phyloP scores from a whole-genome alignment of 163 green algal species.

The Scenedesmus sp. region DNA sequence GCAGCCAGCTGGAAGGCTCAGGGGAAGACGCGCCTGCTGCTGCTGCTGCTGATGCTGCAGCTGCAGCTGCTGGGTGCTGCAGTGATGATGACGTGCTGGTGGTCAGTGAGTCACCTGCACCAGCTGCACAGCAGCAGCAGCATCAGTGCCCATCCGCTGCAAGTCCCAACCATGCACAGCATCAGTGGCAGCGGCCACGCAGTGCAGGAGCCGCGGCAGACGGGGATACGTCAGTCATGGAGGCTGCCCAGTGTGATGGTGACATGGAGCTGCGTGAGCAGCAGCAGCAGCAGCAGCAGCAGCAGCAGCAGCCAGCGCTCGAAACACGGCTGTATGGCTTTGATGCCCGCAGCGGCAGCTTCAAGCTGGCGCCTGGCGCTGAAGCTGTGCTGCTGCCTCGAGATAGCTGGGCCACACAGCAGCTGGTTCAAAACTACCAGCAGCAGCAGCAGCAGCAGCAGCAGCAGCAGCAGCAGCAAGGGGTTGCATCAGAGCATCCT shows the following conservation, averaged over 20 bases:
- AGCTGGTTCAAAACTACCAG: conserved; percentile 11
- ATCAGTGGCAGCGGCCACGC: not conserved
- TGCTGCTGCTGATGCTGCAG: not conserved
- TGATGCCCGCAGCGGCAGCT: not conserved
- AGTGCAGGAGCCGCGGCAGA: not conserved
- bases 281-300: not conserved
- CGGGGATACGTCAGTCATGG: too few relatives aligned
- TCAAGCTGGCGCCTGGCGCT: not conserved
- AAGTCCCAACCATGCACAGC: too few relatives aligned
- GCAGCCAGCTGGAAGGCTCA: not conserved
- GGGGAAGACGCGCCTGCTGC: not conserved
- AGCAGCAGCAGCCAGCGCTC: not conserved
- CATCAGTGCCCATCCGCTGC: not conserved
- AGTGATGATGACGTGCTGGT: not conserved
- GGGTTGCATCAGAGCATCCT: not conserved
- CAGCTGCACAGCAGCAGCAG: conserved; percentile 24
- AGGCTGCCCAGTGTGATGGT: not conserved
- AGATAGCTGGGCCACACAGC: conserved; percentile 15
- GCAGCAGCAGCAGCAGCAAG: not conserved
- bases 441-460: conserved; percentile 11
- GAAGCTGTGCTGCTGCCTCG: conserved; percentile 11
- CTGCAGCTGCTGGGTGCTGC: not conserved
- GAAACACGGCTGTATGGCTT: not conserved
- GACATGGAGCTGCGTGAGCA: not conserved
- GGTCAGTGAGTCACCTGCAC: not conserved